Conservation (phyloP, 2,329 filamentous ascomycete genomes). For the Verruconis gallopava region DNA sequence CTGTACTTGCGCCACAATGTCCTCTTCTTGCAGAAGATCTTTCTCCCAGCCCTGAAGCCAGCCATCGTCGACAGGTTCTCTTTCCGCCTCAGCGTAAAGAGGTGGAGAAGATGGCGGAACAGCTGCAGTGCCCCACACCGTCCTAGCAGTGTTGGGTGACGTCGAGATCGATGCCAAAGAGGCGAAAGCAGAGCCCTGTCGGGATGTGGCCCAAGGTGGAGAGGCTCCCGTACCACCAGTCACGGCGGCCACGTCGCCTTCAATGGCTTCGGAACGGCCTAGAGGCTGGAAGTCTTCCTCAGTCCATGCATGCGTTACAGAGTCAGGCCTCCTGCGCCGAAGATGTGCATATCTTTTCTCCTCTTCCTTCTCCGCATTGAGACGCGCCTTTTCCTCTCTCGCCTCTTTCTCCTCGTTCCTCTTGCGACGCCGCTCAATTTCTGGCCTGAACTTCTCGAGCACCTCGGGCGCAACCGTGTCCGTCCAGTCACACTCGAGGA, state of each 20-base stretch:
- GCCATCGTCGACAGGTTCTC: constrained; percentile 51
- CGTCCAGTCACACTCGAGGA: constrained; percentile 90
- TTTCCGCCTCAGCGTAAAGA: constrained; percentile 30
- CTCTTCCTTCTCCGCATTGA: constrained; percentile 70
- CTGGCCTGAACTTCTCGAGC: constrained; percentile 60
- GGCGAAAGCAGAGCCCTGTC: constrained; percentile 48
- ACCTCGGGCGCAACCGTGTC: constrained; percentile 68
- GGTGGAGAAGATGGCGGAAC: constrained; percentile 47
- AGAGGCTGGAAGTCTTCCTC: constrained; percentile 32
- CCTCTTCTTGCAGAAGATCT: constrained; percentile 55
- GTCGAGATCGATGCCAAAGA: constrained; percentile 67
- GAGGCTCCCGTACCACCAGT: not conserved
- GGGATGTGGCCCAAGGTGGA: constrained; percentile 5
- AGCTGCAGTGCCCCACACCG: constrained; percentile 82
- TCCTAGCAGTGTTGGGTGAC: constrained; percentile 61
- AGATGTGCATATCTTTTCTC: constrained; percentile 55
- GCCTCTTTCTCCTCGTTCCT: constrained; percentile 70
- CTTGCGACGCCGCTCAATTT: constrained; percentile 65
- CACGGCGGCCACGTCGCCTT: constrained; percentile 14
- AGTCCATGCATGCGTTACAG: constrained; percentile 38
- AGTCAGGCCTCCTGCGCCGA: constrained; percentile 44
- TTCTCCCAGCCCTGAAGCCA: constrained; percentile 80
- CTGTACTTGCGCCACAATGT: constrained; percentile 38
- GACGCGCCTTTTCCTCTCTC: constrained; percentile 72
- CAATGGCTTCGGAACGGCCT: constrained; percentile 19